Evolutionary conservation across 139 green algal species (phyloP).

Genomic region (Chlamydomonas incerta): DNA sequence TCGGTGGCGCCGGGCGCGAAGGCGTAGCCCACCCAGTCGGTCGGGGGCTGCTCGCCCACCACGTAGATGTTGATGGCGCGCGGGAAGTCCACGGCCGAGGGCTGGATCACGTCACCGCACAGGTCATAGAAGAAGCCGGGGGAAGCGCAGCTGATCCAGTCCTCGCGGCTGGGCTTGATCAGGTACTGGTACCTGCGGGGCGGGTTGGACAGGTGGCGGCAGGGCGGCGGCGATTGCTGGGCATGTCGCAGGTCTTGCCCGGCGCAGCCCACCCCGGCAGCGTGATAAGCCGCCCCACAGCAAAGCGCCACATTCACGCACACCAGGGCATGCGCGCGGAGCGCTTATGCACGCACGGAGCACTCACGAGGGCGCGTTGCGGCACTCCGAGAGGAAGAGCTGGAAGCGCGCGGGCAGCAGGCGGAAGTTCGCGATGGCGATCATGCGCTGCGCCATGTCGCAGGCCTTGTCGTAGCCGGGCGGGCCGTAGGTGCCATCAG

Average conservation of each 20-base stretch:
- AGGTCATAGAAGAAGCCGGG: background rate
- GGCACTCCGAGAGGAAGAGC: constrained; percentile 3
- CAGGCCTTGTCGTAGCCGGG: background rate
- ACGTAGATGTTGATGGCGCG: constrained; percentile 29
- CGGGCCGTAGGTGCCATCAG: background rate
- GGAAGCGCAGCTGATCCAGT: constrained; percentile 1
- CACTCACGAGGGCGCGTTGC: background rate
- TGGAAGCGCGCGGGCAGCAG: constrained; percentile 9
- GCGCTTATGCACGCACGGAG: no score
- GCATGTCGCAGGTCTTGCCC: no score
- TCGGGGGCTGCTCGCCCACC: background rate
- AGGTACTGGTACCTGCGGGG: constrained; percentile 9
- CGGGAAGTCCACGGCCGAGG: background rate
- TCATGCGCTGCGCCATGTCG: constrained; percentile 13
- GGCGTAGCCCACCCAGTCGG: background rate
- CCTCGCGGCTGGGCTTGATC: background rate
- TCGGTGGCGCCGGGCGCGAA: background rate
- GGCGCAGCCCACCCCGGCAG: no score
- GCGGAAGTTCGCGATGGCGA: background rate
- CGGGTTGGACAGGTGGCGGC: background rate
- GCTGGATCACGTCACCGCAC: constrained; percentile 1
- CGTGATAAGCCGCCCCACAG: no score
- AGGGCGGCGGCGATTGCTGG: no score
- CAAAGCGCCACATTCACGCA: no score
- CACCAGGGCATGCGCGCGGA: no score